A percentile compares a stretch with the other conserved stretches of the same genome.
phyloP scores from a whole-genome alignment of 345 rosid species.

The Gossypium raimondii region DNA sequence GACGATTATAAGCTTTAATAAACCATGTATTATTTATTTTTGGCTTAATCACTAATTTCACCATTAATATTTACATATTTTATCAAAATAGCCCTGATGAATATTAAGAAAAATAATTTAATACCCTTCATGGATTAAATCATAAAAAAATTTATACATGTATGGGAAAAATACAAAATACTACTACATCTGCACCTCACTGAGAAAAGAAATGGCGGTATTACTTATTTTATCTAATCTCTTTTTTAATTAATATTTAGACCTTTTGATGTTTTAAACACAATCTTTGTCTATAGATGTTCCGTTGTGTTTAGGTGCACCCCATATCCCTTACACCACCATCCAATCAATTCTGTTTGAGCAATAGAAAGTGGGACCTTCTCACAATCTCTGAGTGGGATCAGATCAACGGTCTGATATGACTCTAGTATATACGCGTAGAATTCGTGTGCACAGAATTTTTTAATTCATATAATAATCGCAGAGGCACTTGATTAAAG shows the following conservation, averaged over 20 bases:
- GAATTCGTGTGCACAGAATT: background rate
- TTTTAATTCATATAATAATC: background rate
- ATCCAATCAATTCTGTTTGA: background rate
- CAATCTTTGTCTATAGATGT: background rate
- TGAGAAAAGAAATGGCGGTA: background rate
- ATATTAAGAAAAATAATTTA: no score
- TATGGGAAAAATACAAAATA: background rate
- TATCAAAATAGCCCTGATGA: rapidly evolving
- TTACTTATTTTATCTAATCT: background rate
- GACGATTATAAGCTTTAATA: background rate
- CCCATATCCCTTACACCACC: background rate
- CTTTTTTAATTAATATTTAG: background rate
- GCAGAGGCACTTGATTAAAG: background rate
- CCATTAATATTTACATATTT: no score
- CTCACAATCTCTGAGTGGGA: background rate
- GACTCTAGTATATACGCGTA: constrained; percentile 2
- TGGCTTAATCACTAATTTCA: no score
- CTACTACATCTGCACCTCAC: background rate
- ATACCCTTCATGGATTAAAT: background rate
- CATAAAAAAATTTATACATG: background rate
- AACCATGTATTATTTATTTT: background rate
- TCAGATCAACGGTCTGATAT: background rate
- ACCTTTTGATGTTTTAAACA: background rate
- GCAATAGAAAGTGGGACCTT: background rate
- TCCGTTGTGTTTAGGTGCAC: background rate